Evolutionary conservation across 1,284 basidiomycete genomes (phyloP).

Genomic region (Microbotryum saponariae): DNA sequence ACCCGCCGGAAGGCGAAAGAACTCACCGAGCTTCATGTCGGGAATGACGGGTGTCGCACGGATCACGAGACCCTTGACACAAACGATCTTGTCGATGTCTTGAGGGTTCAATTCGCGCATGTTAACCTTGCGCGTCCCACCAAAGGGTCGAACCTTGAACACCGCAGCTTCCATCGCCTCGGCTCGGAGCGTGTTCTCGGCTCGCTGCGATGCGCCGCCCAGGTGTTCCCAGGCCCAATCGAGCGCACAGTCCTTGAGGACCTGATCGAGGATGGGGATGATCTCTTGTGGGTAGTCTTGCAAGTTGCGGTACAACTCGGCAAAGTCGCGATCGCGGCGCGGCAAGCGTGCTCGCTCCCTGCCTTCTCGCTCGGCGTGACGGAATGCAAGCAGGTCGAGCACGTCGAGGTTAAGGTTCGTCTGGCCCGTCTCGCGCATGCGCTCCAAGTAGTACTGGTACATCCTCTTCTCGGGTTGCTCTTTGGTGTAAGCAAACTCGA

Average conservation of each 20-base stretch:
- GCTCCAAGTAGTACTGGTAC: slow-evolving; percentile 75
- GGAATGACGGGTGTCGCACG: slow-evolving; percentile 95
- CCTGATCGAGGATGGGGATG: slow-evolving; percentile 92
- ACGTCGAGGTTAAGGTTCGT: slow-evolving; percentile 88
- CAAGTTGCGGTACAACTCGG: slow-evolving; percentile 43
- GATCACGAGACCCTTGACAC: slow-evolving; percentile 93
- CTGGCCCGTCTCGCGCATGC: slow-evolving; percentile 83
- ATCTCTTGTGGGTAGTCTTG: slow-evolving; percentile 94
- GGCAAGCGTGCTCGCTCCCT: slow-evolving; percentile 22
- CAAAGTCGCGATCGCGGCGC: slow-evolving; percentile 45
- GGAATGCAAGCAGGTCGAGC: slow-evolving; percentile 79
- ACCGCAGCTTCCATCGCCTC: slow-evolving; percentile 68
- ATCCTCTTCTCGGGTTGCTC: slow-evolving; percentile 43
- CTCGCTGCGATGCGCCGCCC: slow-evolving; percentile 12
- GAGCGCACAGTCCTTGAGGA: slow-evolving; percentile 63
- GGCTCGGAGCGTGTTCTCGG: slow-evolving; percentile 27
- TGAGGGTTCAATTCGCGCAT: slow-evolving; percentile 86
- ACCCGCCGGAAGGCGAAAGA: too few species aligned
- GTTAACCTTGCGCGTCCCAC: slow-evolving; percentile 63
- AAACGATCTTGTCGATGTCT: slow-evolving; percentile 92
- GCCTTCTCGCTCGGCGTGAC: slow-evolving; percentile 53
- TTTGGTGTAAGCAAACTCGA: slow-evolving; percentile 29
- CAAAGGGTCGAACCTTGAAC: slow-evolving; percentile 89
- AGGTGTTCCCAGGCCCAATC: slow-evolving; percentile 32
- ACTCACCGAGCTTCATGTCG: slow-evolving; percentile 73